phyloP scores from a whole-genome alignment of 2,329 filamentous ascomycete genomes.

The Cercospora sp. region DNA sequence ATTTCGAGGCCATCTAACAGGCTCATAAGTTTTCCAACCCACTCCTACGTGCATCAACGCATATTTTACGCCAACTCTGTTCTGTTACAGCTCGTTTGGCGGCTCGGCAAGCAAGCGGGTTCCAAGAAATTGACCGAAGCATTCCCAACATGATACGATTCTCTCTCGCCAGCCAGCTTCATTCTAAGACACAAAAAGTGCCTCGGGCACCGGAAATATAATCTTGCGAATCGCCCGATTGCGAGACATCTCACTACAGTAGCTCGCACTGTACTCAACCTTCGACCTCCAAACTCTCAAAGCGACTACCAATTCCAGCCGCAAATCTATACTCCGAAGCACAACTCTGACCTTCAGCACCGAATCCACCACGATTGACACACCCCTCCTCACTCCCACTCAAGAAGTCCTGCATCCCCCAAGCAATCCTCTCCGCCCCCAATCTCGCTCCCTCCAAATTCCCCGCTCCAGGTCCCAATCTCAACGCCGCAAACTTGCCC shows the following conservation, averaged over 20 bases:
- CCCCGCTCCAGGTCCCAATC: slow-evolving; percentile 69
- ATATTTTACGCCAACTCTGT: not conserved
- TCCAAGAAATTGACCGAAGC: not conserved
- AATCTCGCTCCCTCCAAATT: slow-evolving; percentile 73
- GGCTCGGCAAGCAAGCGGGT: not conserved
- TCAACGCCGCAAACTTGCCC: slow-evolving; percentile 65
- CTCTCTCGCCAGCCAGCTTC: not conserved
- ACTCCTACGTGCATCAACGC: not conserved
- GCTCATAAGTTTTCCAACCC: no score
- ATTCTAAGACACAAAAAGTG: not conserved
- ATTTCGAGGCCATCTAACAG: not conserved
- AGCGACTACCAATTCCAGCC: slow-evolving; percentile 47
- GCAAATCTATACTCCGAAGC: slow-evolving; percentile 27
- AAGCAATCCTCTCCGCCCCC: slow-evolving; percentile 71
- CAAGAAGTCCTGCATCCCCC: slow-evolving; percentile 61
- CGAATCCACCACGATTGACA: slow-evolving; percentile 26
- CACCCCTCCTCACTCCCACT: slow-evolving; percentile 27
- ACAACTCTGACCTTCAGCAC: slow-evolving; percentile 13
- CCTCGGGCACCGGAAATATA: not conserved
- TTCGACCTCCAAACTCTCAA: slow-evolving; percentile 36
- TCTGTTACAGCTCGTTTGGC: not conserved
- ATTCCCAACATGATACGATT: not conserved
- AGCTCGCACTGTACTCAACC: not conserved
- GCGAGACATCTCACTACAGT: not conserved
- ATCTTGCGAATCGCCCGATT: not conserved